phyloP scores from a whole-genome alignment of 805 yeast species.

The Metschnikowia hibisci region DNA sequence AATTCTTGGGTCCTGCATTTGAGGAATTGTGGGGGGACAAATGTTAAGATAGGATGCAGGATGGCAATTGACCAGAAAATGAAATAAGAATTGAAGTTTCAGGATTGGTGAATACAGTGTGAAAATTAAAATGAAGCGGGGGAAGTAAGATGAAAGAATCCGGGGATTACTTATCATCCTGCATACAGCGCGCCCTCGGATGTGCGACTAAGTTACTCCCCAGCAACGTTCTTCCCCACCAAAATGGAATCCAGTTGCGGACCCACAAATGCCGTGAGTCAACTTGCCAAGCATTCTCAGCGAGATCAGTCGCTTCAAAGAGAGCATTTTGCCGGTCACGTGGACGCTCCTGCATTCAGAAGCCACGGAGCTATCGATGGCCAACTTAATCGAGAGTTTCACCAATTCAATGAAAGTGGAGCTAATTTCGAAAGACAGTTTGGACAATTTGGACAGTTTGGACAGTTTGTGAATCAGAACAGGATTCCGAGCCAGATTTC shows the following conservation, averaged over 20 bases:
- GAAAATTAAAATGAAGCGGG: neutral
- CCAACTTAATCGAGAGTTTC: slow-evolving; percentile 37
- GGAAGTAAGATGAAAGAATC: neutral
- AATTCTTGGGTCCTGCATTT: slow-evolving; percentile 62
- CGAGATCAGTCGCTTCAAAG: slow-evolving; percentile 39
- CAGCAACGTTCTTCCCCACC: neutral
- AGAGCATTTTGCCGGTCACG: slow-evolving; percentile 20
- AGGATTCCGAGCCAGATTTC: no score
- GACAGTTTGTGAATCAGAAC: no score
- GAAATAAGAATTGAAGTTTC: no score
- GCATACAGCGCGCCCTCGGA: neutral
- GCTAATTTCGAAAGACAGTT: slow-evolving; percentile 6
- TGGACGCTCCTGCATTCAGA: slow-evolving; percentile 13
- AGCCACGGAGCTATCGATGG: slow-evolving; percentile 26
- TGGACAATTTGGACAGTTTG: no score
- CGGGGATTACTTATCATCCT: neutral
- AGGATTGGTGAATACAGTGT: no score
- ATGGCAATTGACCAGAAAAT: no score
- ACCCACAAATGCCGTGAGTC: slow-evolving; percentile 42
- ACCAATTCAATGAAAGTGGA: slow-evolving; percentile 24
- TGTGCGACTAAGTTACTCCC: no score
- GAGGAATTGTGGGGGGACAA: slow-evolving; percentile 36
- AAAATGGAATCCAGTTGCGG: slow-evolving; percentile 42
- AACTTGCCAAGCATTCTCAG: slow-evolving; percentile 38
- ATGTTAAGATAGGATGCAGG: no score